Evolutionary conservation across 345 rosid species (phyloP).

Genomic region (Corchorus capsularis): DNA sequence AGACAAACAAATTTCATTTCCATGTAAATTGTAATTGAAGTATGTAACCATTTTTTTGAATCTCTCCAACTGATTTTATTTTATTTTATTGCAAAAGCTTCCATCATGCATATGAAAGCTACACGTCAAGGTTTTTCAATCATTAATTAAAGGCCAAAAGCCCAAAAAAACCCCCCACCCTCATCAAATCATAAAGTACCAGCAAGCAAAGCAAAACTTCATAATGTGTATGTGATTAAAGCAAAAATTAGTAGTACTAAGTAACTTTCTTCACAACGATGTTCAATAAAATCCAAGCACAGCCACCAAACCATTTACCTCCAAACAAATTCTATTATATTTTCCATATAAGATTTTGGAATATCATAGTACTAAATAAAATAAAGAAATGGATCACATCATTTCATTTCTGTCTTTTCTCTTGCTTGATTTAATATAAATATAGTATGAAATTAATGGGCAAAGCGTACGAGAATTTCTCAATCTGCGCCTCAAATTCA

Average conservation of each 20-base stretch:
- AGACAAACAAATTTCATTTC: too few species aligned
- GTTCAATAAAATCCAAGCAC: not conserved
- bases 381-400: not conserved
- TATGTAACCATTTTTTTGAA: too few species aligned
- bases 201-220: not conserved
- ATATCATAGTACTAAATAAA: not conserved
- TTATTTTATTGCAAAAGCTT: too few species aligned
- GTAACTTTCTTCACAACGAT: not conserved
- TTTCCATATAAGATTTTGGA: not conserved
- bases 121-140: not conserved
- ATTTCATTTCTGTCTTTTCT: not conserved
- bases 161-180: not conserved
- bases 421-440: not conserved
- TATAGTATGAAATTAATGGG: too few species aligned
- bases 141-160: not conserved
- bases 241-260: not conserved
- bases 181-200: not conserved
- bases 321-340: not conserved
- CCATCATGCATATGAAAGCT: not conserved
- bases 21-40: too few species aligned
- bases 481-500: not conserved
- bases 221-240: not conserved
- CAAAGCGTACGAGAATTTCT: not conserved
- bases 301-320: not conserved
- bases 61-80: too few species aligned